Conservation (phyloP, 331 rosid genomes). For the Saraca asoca region DNA sequence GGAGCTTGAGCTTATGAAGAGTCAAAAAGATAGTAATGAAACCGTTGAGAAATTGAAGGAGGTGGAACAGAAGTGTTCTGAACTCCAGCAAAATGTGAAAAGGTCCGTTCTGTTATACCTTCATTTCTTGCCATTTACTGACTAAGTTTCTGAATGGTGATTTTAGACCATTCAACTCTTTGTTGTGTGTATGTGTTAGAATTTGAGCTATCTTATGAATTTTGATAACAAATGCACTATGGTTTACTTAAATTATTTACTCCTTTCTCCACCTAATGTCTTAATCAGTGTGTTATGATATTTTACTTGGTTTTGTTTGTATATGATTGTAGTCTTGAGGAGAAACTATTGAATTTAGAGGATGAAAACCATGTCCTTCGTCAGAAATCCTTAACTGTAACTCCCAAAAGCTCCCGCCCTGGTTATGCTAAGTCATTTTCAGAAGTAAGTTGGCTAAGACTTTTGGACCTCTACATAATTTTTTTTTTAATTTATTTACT, state of each 20-base stretch:
- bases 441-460: slow-evolving; percentile 55
- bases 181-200: slow-evolving; percentile 15
- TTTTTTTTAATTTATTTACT: slow-evolving; percentile 14
- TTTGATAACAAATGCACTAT: slow-evolving; percentile 3
- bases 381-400: slow-evolving; percentile 65
- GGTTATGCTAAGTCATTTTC: slow-evolving; percentile 60
- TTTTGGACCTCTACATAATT: slow-evolving; percentile 3
- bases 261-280: background rate
- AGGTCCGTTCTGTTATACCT: slow-evolving; percentile 44
- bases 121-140: background rate
- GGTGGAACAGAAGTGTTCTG: slow-evolving; percentile 66
- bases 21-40: slow-evolving; percentile 51
- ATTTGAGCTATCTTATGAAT: slow-evolving; percentile 24
- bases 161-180: slow-evolving; percentile 8
- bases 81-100: slow-evolving; percentile 68
- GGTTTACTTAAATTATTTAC: background rate
- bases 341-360: slow-evolving; percentile 64
- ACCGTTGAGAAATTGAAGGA: slow-evolving; percentile 64
- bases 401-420: slow-evolving; percentile 75
- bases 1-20: slow-evolving; percentile 59
- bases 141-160: slow-evolving; percentile 14
- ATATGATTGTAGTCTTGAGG: slow-evolving; percentile 65
- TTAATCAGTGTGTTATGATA: background rate
- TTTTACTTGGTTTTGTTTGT: background rate
- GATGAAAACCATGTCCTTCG: slow-evolving; percentile 87